Evolutionary conservation across 163 green algal species (phyloP).

Genomic region (Prototheca wickerhamii): DNA sequence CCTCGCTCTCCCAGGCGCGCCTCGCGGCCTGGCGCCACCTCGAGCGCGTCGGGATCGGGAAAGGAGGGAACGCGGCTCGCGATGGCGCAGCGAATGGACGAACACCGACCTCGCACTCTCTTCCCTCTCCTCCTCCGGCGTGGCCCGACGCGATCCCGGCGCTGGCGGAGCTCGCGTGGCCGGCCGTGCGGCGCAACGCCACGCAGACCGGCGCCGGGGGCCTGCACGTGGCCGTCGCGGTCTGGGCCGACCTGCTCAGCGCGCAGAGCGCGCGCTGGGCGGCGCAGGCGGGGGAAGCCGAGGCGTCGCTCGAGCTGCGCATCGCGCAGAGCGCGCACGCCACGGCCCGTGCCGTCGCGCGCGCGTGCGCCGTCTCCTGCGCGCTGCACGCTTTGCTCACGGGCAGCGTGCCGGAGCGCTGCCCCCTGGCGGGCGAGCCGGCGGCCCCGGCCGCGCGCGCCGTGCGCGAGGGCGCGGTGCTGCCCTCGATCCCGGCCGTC

Average conservation of each 20-base stretch:
- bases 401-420: background rate
- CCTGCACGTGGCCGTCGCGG: slow-evolving; percentile 30
- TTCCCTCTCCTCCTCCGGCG: slow-evolving; percentile 2
- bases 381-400: background rate
- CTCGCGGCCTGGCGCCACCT: no score
- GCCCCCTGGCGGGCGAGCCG: background rate
- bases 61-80: no score
- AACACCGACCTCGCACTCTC: slow-evolving; percentile 1
- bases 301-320: background rate
- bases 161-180: slow-evolving; percentile 51
- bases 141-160: slow-evolving; percentile 58
- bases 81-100: no score
- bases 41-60: no score
- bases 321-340: background rate
- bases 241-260: slow-evolving; percentile 26
- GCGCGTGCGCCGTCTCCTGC: background rate
- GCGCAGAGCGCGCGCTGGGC: background rate
- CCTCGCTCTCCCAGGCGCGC: slow-evolving; percentile 20
- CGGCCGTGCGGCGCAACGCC: slow-evolving; percentile 14
- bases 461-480: slow-evolving; percentile 14
- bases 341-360: background rate
- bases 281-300: background rate
- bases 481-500: slow-evolving; percentile 1
- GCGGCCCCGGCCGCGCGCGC: slow-evolving; percentile 10
- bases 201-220: slow-evolving; percentile 13